Conservation (phyloP, 2,329 filamentous ascomycete genomes). For the Elsinoe australis region DNA sequence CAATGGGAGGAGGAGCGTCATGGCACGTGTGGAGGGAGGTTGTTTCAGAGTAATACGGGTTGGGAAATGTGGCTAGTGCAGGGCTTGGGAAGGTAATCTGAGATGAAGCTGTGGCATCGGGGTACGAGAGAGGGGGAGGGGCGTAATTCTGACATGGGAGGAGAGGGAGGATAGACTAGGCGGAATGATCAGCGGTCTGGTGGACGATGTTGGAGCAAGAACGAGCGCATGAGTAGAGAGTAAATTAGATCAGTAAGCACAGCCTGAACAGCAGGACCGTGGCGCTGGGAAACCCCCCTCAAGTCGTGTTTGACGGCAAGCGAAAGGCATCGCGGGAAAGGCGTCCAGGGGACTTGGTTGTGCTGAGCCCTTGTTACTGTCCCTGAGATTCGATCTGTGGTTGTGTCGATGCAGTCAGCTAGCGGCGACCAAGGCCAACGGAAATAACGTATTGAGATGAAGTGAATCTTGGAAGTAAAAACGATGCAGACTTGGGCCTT, state of each 20-base stretch:
- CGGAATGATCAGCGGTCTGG: not conserved
- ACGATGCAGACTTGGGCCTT: not conserved
- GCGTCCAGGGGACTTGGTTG: conserved; percentile 8
- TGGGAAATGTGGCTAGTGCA: too few species aligned
- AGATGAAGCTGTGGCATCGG: too few species aligned
- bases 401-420: not conserved
- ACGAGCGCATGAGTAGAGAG: too few species aligned
- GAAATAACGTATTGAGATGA: not conserved
- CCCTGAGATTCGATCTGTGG: conserved; percentile 2
- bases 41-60: too few species aligned
- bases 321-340: conserved; percentile 11
- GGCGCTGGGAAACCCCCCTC: not conserved
- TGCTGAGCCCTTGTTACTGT: not conserved
- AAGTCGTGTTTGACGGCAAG: not conserved
- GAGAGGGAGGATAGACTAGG: too few species aligned
- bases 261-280: not conserved
- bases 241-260: not conserved
- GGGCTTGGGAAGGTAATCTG: too few species aligned
- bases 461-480: not conserved
- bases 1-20: too few species aligned
- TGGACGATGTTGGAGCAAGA: too few species aligned
- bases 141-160: too few species aligned
- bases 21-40: too few species aligned
- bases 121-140: too few species aligned
- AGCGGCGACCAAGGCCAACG: not conserved